Evolutionary conservation across 1,284 basidiomycete genomes (phyloP).

Genomic region (Cryptococcus sp.): DNA sequence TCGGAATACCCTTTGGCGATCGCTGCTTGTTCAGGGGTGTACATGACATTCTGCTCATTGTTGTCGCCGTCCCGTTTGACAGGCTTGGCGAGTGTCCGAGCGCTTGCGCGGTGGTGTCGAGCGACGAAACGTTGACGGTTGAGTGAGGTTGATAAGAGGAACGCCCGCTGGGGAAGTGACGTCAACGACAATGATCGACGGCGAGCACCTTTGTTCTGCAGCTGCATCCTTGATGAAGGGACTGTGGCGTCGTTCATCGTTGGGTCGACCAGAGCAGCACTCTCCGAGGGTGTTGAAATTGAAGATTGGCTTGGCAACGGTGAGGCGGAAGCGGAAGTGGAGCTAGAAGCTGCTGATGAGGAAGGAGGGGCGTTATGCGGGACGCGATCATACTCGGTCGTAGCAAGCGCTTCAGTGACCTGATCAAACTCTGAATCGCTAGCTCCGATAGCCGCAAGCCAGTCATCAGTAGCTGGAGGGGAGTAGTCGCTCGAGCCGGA

Average conservation of each 20-base stretch:
- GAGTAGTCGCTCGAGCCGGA: constrained; percentile 10
- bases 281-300: constrained; percentile 1
- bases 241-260: constrained; percentile 16
- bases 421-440: constrained; percentile 16
- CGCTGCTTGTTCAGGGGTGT: constrained; percentile 32
- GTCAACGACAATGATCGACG: constrained; percentile 9
- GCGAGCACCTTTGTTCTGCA: constrained; percentile 1
- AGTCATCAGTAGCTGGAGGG: constrained; percentile 21
- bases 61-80: constrained; percentile 2
- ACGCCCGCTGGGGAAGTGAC: constrained; percentile 26
- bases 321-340: constrained; percentile 3
- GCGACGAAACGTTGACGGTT: constrained; percentile 26
- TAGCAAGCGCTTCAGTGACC: constrained; percentile 27
- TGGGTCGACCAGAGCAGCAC: constrained; percentile 6
- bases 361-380: background rate
- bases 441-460: constrained; percentile 24
- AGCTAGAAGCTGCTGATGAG: constrained; percentile 1
- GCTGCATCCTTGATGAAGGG: constrained; percentile 20
- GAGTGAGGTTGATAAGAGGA: constrained; percentile 26
- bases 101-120: constrained; percentile 13
- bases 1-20: constrained; percentile 63
- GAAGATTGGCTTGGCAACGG: constrained; percentile 2
- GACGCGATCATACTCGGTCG: constrained; percentile 26
- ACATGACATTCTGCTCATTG: constrained; percentile 14
- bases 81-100: constrained; percentile 5